Percentiles rank a stretch among this genome's conserved stretches.
Evolutionary conservation across 192 early-diverging fungal genomes (phyloP).

Genomic region (Paraglomus occultum): DNA sequence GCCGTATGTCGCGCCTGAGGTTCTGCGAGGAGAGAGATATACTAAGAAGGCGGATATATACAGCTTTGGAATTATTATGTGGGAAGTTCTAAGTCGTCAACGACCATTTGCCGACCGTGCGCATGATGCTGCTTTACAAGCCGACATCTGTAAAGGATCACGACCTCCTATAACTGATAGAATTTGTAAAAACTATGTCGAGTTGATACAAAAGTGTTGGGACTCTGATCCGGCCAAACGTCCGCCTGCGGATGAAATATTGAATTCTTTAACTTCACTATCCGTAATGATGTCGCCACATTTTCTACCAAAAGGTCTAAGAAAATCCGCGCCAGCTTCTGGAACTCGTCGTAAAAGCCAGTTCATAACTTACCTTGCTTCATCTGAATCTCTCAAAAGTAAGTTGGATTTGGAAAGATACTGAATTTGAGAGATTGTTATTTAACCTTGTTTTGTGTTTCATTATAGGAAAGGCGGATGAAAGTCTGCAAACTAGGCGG

Average conservation of each 20-base stretch:
- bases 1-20: slow-evolving; percentile 54
- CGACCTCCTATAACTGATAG: background rate
- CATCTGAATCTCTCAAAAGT: too few relatives aligned
- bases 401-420: too few relatives aligned
- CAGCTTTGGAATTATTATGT: slow-evolving; percentile 54
- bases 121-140: background rate
- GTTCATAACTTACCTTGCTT: too few relatives aligned
- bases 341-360: too few relatives aligned
- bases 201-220: slow-evolving; percentile 16
- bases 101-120: slow-evolving; percentile 33
- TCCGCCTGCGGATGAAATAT: background rate
- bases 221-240: background rate
- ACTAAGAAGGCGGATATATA: slow-evolving; percentile 51
- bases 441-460: too few relatives aligned
- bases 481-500: too few relatives aligned
- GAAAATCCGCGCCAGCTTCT: too few relatives aligned
- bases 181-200: background rate
- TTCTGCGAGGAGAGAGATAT: slow-evolving; percentile 47
- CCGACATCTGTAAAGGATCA: slow-evolving; percentile 8
- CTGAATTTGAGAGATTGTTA: too few relatives aligned
- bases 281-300: too few relatives aligned
- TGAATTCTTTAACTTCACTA: too few relatives aligned
- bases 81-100: slow-evolving; percentile 44
- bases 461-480: too few relatives aligned
- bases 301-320: too few relatives aligned